Base-by-base conservation (phyloP, 805 yeast species). In the Diddensiella transvaalensis region DNA sequence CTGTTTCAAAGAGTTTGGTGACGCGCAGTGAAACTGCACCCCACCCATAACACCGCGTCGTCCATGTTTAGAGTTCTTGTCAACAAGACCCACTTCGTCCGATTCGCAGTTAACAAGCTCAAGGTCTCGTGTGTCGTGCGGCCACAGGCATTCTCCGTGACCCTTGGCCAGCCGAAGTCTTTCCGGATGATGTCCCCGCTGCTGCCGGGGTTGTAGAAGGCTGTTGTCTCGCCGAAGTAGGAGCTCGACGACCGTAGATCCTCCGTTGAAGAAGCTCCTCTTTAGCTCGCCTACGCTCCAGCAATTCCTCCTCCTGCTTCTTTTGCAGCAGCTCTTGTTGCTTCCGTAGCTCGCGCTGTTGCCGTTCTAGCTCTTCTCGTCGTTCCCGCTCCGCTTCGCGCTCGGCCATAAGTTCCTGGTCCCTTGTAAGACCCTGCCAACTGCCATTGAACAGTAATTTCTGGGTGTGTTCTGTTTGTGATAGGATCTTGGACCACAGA, bases 381-480 rank as follows among this genome's bases (percentile, higher is more conserved):
- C 53, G 47, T 23, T 40, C 48, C 26, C 47, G 37, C 33, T 48
- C 48, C 6, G 38, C 45, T 21, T 52, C 53, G n/a, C 51, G 40
- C 18, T 52, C 56, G 13, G 55, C 53, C 35, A 58, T 55, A 2
- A 56, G 48, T 49, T 58, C 48, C 19, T 62, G 58, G 40, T 62
- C 66, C 40, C 42, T 48, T 13, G 63, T 55, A 3, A 51, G 43
- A 4, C 67, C 67, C 19, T 58, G 64, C 67, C 67, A 63, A n/a
- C 53, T 46, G 8, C 50, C 50, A 33, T 54, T 52, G 21, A 47
- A 47, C 40, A 63, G 41, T 24, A 63, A 52, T 13, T 56, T 48
- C 32, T 61, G 59, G 6, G 62, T 63, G 35, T 60, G 66, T 45
- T 61, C 65, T 2, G 67, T 56, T 40, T 63, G 64, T 11, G 67